A percentile compares a stretch with the other conserved stretches of the same genome.
Conservation (phyloP, 345 rosid species). For the Xanthoceras sorbifolium region DNA sequence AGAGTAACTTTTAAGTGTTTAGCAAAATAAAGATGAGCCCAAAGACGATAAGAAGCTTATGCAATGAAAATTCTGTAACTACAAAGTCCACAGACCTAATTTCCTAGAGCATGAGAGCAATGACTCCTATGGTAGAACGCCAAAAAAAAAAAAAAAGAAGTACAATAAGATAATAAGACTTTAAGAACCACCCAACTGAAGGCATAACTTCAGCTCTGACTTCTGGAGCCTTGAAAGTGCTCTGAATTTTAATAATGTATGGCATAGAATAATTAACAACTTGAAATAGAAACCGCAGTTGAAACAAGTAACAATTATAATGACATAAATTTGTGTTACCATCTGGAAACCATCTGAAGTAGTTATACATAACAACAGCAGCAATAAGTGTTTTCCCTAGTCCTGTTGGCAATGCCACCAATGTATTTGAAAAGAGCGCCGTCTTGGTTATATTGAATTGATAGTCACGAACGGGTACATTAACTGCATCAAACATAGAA, state of each 20-base stretch:
- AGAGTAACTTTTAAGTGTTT: background rate
- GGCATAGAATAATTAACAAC: background rate
- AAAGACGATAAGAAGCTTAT: background rate
- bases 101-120: background rate
- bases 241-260: background rate
- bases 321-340: conserved; percentile 42
- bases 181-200: too few species aligned
- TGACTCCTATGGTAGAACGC: too few species aligned
- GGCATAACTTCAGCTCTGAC: too few species aligned
- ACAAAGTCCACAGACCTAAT: background rate
- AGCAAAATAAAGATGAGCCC: background rate
- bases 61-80: background rate
- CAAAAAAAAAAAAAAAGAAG: too few species aligned
- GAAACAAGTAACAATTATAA: background rate
- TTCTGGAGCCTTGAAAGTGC: too few species aligned
- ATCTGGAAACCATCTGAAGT: conserved; percentile 94
- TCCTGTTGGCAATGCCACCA: conserved; percentile 92
- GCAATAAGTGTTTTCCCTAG: conserved; percentile 98
- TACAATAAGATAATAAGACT: too few species aligned
- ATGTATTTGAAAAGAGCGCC: conserved; percentile 84
- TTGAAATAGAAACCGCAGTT: background rate
- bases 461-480: conserved; percentile 82
- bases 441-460: conserved; percentile 81
- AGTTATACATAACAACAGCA: conserved; percentile 90
- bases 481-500: conserved; percentile 50